phyloP scores from a whole-genome alignment of 1,284 basidiomycete species.

The Austroboletus novae-zelandiae region DNA sequence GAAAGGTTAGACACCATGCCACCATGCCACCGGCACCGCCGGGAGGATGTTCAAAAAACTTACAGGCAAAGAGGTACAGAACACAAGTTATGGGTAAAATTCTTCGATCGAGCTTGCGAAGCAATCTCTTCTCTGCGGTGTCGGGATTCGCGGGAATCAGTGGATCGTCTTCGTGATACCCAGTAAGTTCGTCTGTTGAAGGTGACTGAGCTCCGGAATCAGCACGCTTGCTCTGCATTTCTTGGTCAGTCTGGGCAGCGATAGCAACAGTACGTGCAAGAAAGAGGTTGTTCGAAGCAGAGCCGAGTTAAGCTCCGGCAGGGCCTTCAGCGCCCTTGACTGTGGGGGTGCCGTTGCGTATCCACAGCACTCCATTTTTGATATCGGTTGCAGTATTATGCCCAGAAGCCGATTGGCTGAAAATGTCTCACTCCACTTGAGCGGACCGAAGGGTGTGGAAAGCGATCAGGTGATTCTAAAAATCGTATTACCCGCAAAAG shows the following conservation, averaged over 20 bases:
- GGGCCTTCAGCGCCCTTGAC: background rate
- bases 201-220: constrained; percentile 8
- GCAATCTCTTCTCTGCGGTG: constrained; percentile 52
- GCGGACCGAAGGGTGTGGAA: too few species aligned
- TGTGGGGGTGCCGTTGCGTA: background rate
- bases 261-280: background rate
- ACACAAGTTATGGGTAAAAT: constrained; percentile 71
- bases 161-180: constrained; percentile 17
- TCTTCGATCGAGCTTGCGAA: constrained; percentile 63
- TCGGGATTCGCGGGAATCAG: constrained; percentile 22
- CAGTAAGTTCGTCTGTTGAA: constrained; percentile 1
- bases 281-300: background rate
- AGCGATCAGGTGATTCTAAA: too few species aligned
- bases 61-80: constrained; percentile 74
- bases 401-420: background rate
- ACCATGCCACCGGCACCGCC: background rate
- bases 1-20: background rate
- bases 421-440: background rate
- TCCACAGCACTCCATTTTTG: background rate
- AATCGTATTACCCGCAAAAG: too few species aligned
- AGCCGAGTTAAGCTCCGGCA: background rate
- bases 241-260: background rate
- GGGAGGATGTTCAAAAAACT: constrained; percentile 26
- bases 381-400: too few species aligned
- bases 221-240: constrained; percentile 18